Base-by-base conservation (phyloP, 2,329 filamentous ascomycete genomes). In the Lachnum nothofagi region DNA sequence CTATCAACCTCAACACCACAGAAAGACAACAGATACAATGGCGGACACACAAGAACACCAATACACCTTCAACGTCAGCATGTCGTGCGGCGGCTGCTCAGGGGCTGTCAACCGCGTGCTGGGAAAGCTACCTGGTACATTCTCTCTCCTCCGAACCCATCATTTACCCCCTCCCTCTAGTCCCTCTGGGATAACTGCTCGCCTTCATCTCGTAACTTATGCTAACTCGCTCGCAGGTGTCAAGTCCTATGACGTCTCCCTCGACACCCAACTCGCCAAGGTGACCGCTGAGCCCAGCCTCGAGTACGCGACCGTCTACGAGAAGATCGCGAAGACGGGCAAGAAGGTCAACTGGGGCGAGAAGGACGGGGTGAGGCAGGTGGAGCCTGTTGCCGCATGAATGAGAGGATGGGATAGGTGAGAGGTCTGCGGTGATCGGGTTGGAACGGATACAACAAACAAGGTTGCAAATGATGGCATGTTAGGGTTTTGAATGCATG, bases 21-120 rank as follows among this genome's bases (percentile, higher is more conserved):
- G n/a, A n/a, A 44, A 42, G 6, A 44, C 19, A 61, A n/a, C n/a
- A n/a, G n/a, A n/a, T n/a, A 68, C 53, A 0, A 71, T 70, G 35
- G 71, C 71, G 33, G 71, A 63, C 10, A n/a, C n/a, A n/a, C 54
- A 54, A 39, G 82, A 85, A 62, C 89, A 95, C 76, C 88, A 82
- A 60, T 97, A 97, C 85, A 88, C 93, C 70, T 97, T 97, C 78
- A 84, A 91, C 71, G 82, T 97, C 69, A 78, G 75, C 71, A 98
- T 98, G 93, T 86, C 77, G 77, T 98, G 93, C 74, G 82, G 88
- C 67, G 93, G 93, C 69, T 98, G 93, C 83, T 96, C 91, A 39
- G 90, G 91, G 64, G 93, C 93, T 59, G 79, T 98, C 37, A 87
- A 95, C 72, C 81, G 90, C 44, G 90, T 96, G 39, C 82, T 98